Percentiles rank a stretch among this genome's conserved stretches.
These are phyloP conservation scores for Phytopythium ostracodes DNA, from an alignment of 352 stramenopile species.

Conservation along the genomic window DNA sequence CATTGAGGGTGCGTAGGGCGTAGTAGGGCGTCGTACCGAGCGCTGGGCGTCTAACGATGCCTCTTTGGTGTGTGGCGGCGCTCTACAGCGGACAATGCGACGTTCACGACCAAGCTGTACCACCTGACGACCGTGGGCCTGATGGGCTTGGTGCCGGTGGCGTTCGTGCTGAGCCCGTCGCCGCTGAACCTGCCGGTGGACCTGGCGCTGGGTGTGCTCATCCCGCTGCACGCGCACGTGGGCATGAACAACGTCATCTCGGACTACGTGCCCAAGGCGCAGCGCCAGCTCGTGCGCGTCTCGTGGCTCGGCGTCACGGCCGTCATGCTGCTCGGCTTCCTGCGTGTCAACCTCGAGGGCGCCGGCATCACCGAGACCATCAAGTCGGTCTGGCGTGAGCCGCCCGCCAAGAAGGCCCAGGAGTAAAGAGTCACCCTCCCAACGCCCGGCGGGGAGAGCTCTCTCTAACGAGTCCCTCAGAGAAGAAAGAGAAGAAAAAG, in stretches of 20 bases:
- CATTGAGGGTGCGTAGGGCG: constrained; percentile 50
- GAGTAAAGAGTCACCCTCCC: not conserved
- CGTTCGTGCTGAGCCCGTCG: constrained; percentile 78
- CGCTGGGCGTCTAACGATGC: not conserved
- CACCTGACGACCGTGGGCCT: constrained; percentile 57
- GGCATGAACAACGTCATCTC: constrained; percentile 93
- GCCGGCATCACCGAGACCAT: constrained; percentile 81
- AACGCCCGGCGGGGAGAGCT: too few relatives aligned
- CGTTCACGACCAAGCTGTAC: constrained; percentile 55
- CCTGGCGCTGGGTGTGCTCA: constrained; percentile 70
- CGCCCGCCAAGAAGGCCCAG: constrained; percentile 48
- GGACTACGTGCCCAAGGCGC: constrained; percentile 92
- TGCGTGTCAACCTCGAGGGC: constrained; percentile 85
- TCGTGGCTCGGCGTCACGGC: constrained; percentile 69
- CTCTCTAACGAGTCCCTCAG: not conserved
- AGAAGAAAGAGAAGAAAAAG: not conserved
- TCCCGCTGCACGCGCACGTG: constrained; percentile 91
- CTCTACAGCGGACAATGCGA: constrained; percentile 67
- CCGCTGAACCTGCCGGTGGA: constrained; percentile 67
- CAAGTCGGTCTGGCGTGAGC: constrained; percentile 84
- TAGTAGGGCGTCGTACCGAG: not conserved
- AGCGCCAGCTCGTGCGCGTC: constrained; percentile 51
- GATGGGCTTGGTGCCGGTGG: constrained; percentile 55
- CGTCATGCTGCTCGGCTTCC: constrained; percentile 76
- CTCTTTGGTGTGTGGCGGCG: not conserved